phyloP scores from a whole-genome alignment of 192 early-diverging fungal genomes.

The Funneliformis mosseae region DNA sequence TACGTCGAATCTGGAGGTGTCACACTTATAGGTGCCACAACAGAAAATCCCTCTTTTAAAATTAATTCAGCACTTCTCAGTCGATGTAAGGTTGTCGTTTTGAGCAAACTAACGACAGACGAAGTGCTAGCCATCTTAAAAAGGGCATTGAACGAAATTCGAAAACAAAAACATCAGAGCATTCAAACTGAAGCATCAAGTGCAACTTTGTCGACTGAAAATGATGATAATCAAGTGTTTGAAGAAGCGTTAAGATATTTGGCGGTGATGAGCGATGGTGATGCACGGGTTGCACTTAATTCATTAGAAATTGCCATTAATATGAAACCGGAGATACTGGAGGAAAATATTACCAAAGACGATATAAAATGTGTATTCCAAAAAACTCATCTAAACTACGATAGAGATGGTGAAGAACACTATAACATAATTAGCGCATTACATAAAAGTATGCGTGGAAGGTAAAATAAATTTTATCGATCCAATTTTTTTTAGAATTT shows the following conservation, averaged over 20 bases:
- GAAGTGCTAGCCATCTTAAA: constrained; percentile 66
- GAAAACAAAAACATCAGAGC: constrained; percentile 26
- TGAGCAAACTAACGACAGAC: constrained; percentile 61
- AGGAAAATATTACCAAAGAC: constrained; percentile 43
- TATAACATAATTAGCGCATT: constrained; percentile 89
- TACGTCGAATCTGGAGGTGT: constrained; percentile 76
- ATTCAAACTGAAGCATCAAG: constrained; percentile 35
- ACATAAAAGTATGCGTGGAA: constrained; percentile 87
- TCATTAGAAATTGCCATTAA: constrained; percentile 61
- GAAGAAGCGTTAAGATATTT: constrained; percentile 54
- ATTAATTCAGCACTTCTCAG: constrained; percentile 81
- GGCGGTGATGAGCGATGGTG: constrained; percentile 76
- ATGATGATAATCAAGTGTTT: constrained; percentile 31
- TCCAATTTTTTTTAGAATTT: not conserved
- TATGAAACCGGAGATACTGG: constrained; percentile 39
- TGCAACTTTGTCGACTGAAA: constrained; percentile 17
- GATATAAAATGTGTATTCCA: constrained; percentile 72
- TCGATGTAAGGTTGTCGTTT: constrained; percentile 76
- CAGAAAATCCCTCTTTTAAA: constrained; percentile 85
- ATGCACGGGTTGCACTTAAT: constrained; percentile 73
- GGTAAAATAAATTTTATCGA: constrained; percentile 37
- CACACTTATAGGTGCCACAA: constrained; percentile 73
- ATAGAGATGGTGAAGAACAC: constrained; percentile 84
- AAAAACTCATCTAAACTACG: constrained; percentile 80
- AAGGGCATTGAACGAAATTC: constrained; percentile 46